These are phyloP conservation scores for Chloromonas sp. DNA, from an alignment of 163 green algal genomes.

Conservation along the genomic window DNA sequence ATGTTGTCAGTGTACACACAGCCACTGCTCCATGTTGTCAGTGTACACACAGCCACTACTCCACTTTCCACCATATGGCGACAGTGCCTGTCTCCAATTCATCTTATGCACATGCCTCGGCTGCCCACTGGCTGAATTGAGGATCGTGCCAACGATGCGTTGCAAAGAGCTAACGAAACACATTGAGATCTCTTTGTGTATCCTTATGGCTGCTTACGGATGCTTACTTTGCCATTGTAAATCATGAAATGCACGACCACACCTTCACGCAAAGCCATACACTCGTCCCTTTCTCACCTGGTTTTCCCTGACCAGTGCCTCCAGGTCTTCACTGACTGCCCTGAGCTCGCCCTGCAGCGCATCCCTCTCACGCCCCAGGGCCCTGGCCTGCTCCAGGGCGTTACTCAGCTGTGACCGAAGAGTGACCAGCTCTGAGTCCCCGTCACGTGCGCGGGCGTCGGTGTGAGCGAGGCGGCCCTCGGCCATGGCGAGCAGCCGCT, in stretches of 20 bases:
- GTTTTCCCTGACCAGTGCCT: constrained; percentile 49
- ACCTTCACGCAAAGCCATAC: not conserved
- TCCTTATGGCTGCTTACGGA: not conserved
- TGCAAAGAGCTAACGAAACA: too few relatives aligned
- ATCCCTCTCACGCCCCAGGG: constrained; percentile 22
- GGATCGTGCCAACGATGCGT: too few relatives aligned
- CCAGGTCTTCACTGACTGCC: constrained; percentile 49
- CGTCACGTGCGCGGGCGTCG: constrained; percentile 26
- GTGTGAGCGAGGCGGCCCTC: constrained; percentile 37
- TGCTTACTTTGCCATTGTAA: not conserved
- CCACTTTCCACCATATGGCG: not conserved
- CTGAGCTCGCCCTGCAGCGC: constrained; percentile 29
- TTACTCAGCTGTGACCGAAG: constrained; percentile 36
- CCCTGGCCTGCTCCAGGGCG: constrained; percentile 16
- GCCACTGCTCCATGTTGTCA: too few relatives aligned
- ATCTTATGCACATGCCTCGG: too few relatives aligned
- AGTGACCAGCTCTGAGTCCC: constrained; percentile 15
- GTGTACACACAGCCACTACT: not conserved
- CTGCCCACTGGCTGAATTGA: too few relatives aligned
- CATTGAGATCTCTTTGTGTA: too few relatives aligned
- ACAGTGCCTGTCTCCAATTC: too few relatives aligned
- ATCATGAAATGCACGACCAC: not conserved
- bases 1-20: too few relatives aligned
- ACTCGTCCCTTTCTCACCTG: constrained; percentile 25
- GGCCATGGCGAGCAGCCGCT: constrained; percentile 32